phyloP scores from a whole-genome alignment of 768 basidiomycete species.

The Tylopilus rubrobrunneus region DNA sequence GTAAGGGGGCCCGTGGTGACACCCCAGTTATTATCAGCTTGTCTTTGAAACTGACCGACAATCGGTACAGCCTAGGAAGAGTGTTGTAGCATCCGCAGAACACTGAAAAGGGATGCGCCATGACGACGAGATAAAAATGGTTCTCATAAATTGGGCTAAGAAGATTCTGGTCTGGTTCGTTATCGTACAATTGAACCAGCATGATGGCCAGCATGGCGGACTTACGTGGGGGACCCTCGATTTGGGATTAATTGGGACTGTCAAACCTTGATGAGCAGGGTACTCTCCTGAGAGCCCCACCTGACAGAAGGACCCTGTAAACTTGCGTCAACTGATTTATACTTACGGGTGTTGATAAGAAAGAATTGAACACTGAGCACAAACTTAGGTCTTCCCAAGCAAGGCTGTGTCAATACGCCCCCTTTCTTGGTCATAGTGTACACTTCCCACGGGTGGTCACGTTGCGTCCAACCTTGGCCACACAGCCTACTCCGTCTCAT shows the following conservation, averaged over 20 bases:
- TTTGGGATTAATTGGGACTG: slow-evolving; percentile 17
- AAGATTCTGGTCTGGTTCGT: slow-evolving; percentile 5
- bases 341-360: slow-evolving; percentile 23
- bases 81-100: background rate
- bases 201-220: slow-evolving; percentile 5
- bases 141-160: background rate
- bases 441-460: slow-evolving; percentile 25
- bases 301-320: slow-evolving; percentile 26
- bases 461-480: slow-evolving; percentile 7
- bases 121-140: slow-evolving; percentile 20
- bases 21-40: background rate
- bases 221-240: slow-evolving; percentile 22
- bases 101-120: slow-evolving; percentile 2
- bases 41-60: background rate
- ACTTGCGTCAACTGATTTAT: slow-evolving; percentile 7
- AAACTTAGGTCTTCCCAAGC: slow-evolving; percentile 4
- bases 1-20: background rate
- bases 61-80: background rate
- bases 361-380: slow-evolving; percentile 17
- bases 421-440: background rate
- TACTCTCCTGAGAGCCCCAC: slow-evolving; percentile 9
- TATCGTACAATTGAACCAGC: slow-evolving; percentile 12
- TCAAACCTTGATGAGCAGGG: slow-evolving; percentile 25
- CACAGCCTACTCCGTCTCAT: slow-evolving; percentile 13
- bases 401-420: slow-evolving; percentile 8